Evolutionary conservation across 169 alveolate species (phyloP), one percentile per base, ranked within the genome.

Genomic region (Prorocentrum cordatum): DNA sequence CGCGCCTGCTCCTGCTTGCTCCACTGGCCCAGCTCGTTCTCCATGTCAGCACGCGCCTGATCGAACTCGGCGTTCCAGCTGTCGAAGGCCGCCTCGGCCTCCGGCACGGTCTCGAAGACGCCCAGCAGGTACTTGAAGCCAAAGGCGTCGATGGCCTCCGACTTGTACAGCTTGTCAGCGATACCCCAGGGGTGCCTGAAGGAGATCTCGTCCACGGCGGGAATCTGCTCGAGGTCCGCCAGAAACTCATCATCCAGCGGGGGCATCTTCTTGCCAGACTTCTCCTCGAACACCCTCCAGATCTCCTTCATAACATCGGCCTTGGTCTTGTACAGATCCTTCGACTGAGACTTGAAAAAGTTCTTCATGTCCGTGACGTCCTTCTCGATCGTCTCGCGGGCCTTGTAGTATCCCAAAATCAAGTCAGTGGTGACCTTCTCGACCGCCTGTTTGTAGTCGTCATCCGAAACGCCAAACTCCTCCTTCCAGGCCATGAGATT

Each of bases 231-330:
- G 50, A 80, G 71, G 39, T 80, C 80, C 1, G 68, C 24, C 26
- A 80, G 58, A 67, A 80, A 45, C 80, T 80, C 90, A 66, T 80
- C 90, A 42, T 64, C 79, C 90, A 80, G 31, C 5, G 90, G 90
- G 12, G 66, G 68, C 77, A 80, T 29, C 5, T 77, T 77, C 31
- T 29, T 31, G 59, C 42, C 68, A n/a, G 73, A 39, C 39, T 29
- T 33, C 80, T 80, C 50, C 36, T 77, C 68, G 68, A 80, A 29
- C 39, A 29, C 67, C n/a, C 18, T 18, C 80, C 75, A 80, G 38
- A 80, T 62, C 68, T 39, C 47, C 80, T 80, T 80, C 70, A 80
- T 38, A 29, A 80, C 45, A 33, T 80, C 90, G 27, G 87, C 87
- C n/a, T n/a, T n/a, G n/a, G n/a, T n/a, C n/a, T n/a, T n/a, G n/a